Evolutionary conservation across 2,329 filamentous ascomycete genomes (phyloP).

Genomic region (Fusarium sacchari): DNA sequence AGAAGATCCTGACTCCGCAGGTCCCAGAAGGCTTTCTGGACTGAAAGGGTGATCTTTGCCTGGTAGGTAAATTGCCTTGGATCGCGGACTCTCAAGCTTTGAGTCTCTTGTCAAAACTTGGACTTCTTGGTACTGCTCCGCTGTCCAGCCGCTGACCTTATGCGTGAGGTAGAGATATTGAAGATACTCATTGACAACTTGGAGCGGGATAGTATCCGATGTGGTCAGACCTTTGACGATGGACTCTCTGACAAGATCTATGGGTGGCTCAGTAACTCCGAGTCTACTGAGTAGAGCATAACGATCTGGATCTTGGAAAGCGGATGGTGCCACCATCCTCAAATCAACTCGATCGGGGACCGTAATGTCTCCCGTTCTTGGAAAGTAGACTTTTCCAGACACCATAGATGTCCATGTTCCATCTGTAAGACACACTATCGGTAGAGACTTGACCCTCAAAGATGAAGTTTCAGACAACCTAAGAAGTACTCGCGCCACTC

Average conservation of each 20-base stretch:
- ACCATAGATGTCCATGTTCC: no score
- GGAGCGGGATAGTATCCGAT: rapidly evolving
- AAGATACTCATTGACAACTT: not conserved
- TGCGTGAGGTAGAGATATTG: not conserved
- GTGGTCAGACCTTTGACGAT: rapidly evolving
- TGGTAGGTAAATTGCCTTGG: not conserved
- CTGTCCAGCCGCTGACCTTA: not conserved
- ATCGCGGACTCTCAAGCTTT: rapidly evolving
- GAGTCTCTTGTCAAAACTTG: rapidly evolving
- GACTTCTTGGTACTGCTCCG: rapidly evolving
- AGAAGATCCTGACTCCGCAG: rapidly evolving
- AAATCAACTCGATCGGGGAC: no score
- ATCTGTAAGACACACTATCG: no score
- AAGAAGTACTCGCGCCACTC: no score
- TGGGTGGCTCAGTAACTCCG: not conserved
- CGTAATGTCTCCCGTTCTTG: no score
- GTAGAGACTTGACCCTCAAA: no score
- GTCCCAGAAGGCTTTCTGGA: not conserved
- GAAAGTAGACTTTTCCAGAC: no score
- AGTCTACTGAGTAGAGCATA: not conserved
- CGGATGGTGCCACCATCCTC: no score
- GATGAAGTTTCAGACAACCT: no score
- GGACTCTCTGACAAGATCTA: rapidly evolving
- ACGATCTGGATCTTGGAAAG: no score
- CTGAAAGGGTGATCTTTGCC: not conserved